Evolutionary conservation across 192 early-diverging fungal species (phyloP).

Genomic region (Thoreauomyces humboldtii): DNA sequence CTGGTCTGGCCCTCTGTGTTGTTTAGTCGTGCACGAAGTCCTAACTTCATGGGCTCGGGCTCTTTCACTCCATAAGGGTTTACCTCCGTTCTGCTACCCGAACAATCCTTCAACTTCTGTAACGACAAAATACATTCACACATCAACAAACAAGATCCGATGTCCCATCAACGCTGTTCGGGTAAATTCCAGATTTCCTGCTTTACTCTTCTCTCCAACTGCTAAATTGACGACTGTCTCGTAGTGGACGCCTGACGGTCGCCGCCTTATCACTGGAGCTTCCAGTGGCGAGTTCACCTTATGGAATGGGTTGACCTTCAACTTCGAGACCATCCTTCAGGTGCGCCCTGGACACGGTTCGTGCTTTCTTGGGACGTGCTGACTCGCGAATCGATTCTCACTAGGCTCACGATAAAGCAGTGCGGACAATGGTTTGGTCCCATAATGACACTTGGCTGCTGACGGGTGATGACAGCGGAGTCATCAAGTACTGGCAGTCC

Average conservation of each 20-base stretch:
- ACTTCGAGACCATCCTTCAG: conserved; percentile 96
- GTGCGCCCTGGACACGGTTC: conserved; percentile 34
- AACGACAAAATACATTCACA: conserved; percentile 84
- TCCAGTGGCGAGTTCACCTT: conserved; percentile 93
- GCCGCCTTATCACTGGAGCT: conserved; percentile 89
- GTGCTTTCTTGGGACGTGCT: no score
- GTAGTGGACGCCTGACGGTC: conserved; percentile 94
- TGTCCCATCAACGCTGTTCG: conserved; percentile 88
- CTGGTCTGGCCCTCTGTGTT: no score
- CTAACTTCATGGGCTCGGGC: no score
- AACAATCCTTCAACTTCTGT: conserved; percentile 71
- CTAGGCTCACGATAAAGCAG: conserved; percentile 89
- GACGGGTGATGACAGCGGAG: conserved; percentile 83
- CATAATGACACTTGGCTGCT: conserved; percentile 96
- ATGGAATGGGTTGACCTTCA: conserved; percentile 97
- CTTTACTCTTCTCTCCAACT: conserved; percentile 12
- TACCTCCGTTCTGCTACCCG: conserved; percentile 66
- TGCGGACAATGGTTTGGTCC: conserved; percentile 94
- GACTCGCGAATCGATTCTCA: no score
- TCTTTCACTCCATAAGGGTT: no score
- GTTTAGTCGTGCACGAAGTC: no score
- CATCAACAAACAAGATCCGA: conserved; percentile 89
- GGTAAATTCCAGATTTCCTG: conserved; percentile 39
- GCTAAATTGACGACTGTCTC: not conserved
- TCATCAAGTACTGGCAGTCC: conserved; percentile 97